Evolutionary conservation across 352 stramenopile genomes (phyloP).

Genomic region (Pythium vanterpoolii): DNA sequence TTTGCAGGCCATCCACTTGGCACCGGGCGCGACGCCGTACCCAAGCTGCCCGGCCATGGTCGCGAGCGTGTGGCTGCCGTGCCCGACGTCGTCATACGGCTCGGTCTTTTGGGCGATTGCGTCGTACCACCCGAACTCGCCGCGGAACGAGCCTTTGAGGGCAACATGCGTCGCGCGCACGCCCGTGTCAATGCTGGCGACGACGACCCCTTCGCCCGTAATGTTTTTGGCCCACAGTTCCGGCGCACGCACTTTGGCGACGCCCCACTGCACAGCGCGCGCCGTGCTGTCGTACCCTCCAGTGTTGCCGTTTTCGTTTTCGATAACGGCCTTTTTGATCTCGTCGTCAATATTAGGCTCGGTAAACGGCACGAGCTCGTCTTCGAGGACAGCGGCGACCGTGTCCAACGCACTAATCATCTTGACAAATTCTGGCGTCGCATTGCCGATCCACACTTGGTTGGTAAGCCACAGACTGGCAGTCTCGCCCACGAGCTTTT

Average conservation of each 20-base stretch:
- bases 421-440: slow-evolving; percentile 11
- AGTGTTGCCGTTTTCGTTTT: slow-evolving; percentile 1
- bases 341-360: slow-evolving; percentile 8
- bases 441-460: slow-evolving; percentile 22
- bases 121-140: slow-evolving; percentile 27
- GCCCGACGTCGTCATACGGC: slow-evolving; percentile 30
- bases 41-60: slow-evolving; percentile 28
- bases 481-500: slow-evolving; percentile 8
- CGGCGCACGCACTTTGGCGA: slow-evolving; percentile 11
- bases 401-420: slow-evolving; percentile 11
- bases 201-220: slow-evolving; percentile 21
- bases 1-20: slow-evolving; percentile 33
- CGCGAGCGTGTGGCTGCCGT: slow-evolving; percentile 35
- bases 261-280: slow-evolving; percentile 24
- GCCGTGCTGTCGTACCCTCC: slow-evolving; percentile 6
- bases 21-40: slow-evolving; percentile 26
- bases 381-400: slow-evolving; percentile 2
- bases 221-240: slow-evolving; percentile 26
- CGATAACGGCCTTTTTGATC: slow-evolving; percentile 5
- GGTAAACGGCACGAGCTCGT: slow-evolving; percentile 13
- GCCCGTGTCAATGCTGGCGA: slow-evolving; percentile 35
- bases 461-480: slow-evolving; percentile 26
- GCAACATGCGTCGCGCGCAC: slow-evolving; percentile 25
- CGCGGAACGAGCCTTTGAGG: slow-evolving; percentile 8
- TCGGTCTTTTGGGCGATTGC: slow-evolving; percentile 14